Base-by-base conservation (phyloP, 2,329 filamentous ascomycete species). In the Fusarium drepaniforme region DNA sequence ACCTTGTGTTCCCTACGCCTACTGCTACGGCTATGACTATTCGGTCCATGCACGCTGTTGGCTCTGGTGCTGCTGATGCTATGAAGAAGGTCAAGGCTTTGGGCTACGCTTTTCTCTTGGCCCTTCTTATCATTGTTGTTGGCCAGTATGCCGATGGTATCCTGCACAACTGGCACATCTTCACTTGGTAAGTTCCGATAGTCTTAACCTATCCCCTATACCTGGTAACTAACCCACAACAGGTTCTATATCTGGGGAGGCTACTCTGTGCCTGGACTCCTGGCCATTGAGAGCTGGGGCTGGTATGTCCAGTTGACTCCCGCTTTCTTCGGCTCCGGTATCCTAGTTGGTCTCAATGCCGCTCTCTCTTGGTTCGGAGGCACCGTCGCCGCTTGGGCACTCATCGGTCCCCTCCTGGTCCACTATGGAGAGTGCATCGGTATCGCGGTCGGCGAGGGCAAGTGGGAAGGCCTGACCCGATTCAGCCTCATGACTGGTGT, bases 1-100 rank as follows among this genome's bases (percentile, higher is more conserved):
- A 86, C 67, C 84, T 92, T 53, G 85, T 91, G 66, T 92, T 91
- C 81, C 90, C 90, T 3, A 88, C 89, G 0, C 81, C 89, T 0
- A 90, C 89, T 30, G 90, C 90, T 3, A 90, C 90, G 1, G 90
- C 89, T 30, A 86, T 91, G 82, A 90, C 89, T 2, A 92, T 92
- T 67, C 87, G 89, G 9, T 88, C 86, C n/a, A 91, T 92, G 89
- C 90, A 92, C 78, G 85, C 88, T 65, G 86, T 89, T 7, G 84
- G 86, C 1, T 84, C 82, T 16, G 90, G 89, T 12, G 88, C 87
- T 25, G 76, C 75, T 1, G 86, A 89, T 64, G 90, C 89, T 16
- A 85, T 88, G 69, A 84, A 84, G 71, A 91, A 90, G 84, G 88
- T 90, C 79, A 89, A 86, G 79, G 89, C 88, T 4, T 82, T 92